These are phyloP conservation scores for Protomyces inundatus DNA, from an alignment of 1,139 yeast genomes.

Conservation along the genomic window DNA sequence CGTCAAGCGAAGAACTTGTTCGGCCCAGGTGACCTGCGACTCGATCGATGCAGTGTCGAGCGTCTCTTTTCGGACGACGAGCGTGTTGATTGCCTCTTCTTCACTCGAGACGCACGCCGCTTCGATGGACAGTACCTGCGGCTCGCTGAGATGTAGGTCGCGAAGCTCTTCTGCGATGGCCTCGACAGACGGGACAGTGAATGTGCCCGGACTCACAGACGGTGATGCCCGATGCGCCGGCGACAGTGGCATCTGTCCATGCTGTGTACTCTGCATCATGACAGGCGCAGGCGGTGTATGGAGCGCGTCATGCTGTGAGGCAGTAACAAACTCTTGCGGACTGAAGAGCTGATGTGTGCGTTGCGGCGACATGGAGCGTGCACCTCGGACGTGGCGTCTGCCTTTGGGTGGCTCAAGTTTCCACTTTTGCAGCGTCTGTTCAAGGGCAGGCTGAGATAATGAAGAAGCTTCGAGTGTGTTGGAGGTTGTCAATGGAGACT, in stretches of 20 bases:
- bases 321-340: background rate
- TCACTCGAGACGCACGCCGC: background rate
- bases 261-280: background rate
- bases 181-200: background rate
- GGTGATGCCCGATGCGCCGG: no score
- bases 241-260: background rate
- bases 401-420: background rate
- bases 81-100: background rate
- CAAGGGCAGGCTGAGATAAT: background rate
- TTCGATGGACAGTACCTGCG: background rate
- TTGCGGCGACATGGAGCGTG: background rate
- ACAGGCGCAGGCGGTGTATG: background rate
- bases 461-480: background rate
- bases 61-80: background rate
- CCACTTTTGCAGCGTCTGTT: background rate
- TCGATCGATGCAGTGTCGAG: background rate
- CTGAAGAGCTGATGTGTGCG: background rate
- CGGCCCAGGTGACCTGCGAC: conserved; percentile 11
- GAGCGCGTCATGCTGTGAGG: background rate
- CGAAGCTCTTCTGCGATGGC: background rate
- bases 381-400: background rate
- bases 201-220: no score
- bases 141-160: background rate
- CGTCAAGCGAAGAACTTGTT: conserved; percentile 5
- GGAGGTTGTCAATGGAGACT: background rate